Base-by-base conservation (phyloP, 202 grass and related monocot species). In the Musa balbisiana region DNA sequence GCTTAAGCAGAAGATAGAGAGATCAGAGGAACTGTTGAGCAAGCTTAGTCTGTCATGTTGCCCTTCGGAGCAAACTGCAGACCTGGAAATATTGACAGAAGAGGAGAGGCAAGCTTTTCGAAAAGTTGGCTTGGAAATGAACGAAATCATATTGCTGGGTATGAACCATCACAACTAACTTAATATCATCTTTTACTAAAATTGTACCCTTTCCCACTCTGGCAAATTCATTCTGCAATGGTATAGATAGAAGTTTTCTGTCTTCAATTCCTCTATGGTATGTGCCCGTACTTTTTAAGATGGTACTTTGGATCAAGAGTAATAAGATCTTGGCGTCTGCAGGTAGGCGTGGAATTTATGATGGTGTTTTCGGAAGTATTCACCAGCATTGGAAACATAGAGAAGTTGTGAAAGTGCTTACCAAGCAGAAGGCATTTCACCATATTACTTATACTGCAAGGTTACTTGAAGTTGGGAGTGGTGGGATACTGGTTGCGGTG, bases 311-410 rank as follows among this genome's bases (percentile, higher is more conserved):
- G 33, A 43, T 43, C 33, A 43, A 43, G 33, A 43, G 33, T 43
- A 43, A 43, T 75, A 43, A 62, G 21, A 17, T 27, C 67, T 24
- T 49, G 15, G 74, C 2, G 49, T 27, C 67, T 52, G 11, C 81
- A 98, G 94, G 94, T 55, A 94, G 91, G 71, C 89, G 94, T 25
- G 91, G 94, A 76, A 74, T 98, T 62, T 98, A 92, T 80, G 87
- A 83, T 71, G 88, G 88, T 67, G 87, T 98, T 76, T 88, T 94
- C 79, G 90, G 77, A 80, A 88, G 89, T 77, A 90, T 92, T 85
- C 94, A 94, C 78, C 91, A 92, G 74, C 87, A 94, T 69, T 98
- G 88, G 88, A 98, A 98, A 78, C 85, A 98, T 82, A 86, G 82
- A 88, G 94, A 98, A 78, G 73, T 94, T 62, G 94, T 88, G 8